Evolutionary conservation across 1,284 basidiomycete species (phyloP), one percentile per base, ranked within the genome.

Genomic region (Cutaneotrichosporon mucoides): DNA sequence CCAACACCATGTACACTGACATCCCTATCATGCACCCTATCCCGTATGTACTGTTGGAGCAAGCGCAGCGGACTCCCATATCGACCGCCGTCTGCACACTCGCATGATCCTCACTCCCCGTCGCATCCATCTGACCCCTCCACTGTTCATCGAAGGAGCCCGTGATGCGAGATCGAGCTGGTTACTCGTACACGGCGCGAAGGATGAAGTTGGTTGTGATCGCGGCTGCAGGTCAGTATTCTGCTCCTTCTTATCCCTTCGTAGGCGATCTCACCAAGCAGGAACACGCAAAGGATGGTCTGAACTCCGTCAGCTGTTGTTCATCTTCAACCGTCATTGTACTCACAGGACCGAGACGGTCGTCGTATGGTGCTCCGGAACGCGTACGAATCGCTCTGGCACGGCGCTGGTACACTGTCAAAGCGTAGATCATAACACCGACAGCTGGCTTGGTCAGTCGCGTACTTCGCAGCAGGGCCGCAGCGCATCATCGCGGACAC

Each of bases 381-480:
- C 94, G 89, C 59, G 86, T 84, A 53, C 94, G 86, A 73, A 99
- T 99, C 24, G 93, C 92, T 36, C 86, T 84, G 12, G 95, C 96
- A 69, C 95, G 87, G 90, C 93, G 94, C 78, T 98, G 94, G 77
- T 94, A 98, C 46, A 92, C 92, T 67, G 89, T 88, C 15, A 99
- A 80, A 1, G 96, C 95, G 76, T 97, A 98, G 37, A 92, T 76
- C 95, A 98, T 98, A 66, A 97, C 92, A 11, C 86, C 90, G 86
- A 97, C 91, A 44, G 95, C 94, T 95, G 37, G 24, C 24, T 24
- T 24, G 24, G 24, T 24, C 24, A 24, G 24, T 24, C 24, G 24
- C 24, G 24, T 24, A 24, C 24, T 24, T 24, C 24, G 24, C 24
- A 24, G 24, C 24, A 24, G 24, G 24, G 24, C 24, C 24, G 24